Evolutionary conservation across 352 stramenopile genomes (phyloP), one percentile per base, ranked within the genome.

Genomic region (Phytophthora crassamura): DNA sequence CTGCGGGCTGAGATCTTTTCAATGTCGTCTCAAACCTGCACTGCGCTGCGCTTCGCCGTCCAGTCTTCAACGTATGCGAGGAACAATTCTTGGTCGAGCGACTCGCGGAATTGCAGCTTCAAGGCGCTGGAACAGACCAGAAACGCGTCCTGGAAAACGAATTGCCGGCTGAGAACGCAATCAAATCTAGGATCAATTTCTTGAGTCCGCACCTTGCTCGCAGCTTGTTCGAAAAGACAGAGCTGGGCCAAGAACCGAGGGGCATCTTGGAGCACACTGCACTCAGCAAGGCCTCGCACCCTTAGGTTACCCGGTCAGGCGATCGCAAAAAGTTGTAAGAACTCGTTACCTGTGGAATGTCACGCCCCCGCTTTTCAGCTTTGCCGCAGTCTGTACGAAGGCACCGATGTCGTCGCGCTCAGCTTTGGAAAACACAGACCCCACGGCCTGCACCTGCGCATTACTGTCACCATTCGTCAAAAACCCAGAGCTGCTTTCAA

Each of bases 31-130:
- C 39, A n/a, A 49, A 84, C 77, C 74, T 77, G 52, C 22, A 80
- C 30, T 14, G 48, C 39, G 3, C 59, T 47, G 11, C 52, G 46
- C 47, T 80, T 80, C 38, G 62, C 41, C 7, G 43, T 73, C 79
- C 73, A 88, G 46, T 90, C 81, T 12, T 72, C 42, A 7, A 83
- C 48, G 42, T 90, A 86, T 7, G 79, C 82, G 18, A 72, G 62
- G 43, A 90, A 89, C 10, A 90, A 52, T 39, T 90, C 79, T 39
- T 83, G 68, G 33, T 90, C 82, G 16, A 90, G 45, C 4, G 57
- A 69, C 15, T 83, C 74, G 10, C 68, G 52, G 22, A 89, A 90
- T 48, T 89, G 73, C 30, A 90, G 45, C 64, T 89, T 90, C 5
- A 90, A 66, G 11, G 76, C 71, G 34, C 72, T 88, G 14, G 73